Base-by-base conservation (phyloP, 1,284 basidiomycete genomes). In the Cutaneotrichosporon cavernicola region DNA sequence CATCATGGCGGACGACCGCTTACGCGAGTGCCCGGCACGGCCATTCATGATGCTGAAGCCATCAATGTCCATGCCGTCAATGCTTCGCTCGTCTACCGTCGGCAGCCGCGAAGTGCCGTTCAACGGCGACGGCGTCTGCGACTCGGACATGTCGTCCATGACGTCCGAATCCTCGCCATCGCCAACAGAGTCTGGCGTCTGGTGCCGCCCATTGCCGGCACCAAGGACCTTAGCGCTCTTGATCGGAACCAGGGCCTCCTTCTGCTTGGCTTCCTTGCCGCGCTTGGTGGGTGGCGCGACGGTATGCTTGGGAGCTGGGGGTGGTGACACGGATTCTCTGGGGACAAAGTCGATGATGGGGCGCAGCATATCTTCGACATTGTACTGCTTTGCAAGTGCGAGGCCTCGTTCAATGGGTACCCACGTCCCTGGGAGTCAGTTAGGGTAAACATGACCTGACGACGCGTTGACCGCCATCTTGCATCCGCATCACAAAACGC, bases 271-370 rank as follows among this genome's bases (percentile, higher is more conserved):
- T 30, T 76, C 74, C 60, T 76, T 78, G 51, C 75, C 73, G 62
- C 74, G 81, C 85, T 76, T 86, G 82, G 69, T 81, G 78, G 69
- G 85, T 1, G 85, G 81, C 13, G 91, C 88, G 18, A 91, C 91
- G 47, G 94, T 84, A 80, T 99, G 97, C 81, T 99, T 98, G 14
- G 97, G 97, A 22, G 97, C 97, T 36, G 91, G 86, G 22, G 97
- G 97, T 2, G 97, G 97, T 63, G 95, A 97, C 75, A 91, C 91
- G 9, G 90, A 88, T 4, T 90, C 89, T 56, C 55, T 40, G 8
- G 96, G 92, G 62, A 91, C 87, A 77, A 96, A 98, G 76, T 97
- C 93, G 67, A 98, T 92, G 69, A 99, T 92, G 30, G 97, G 92
- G 38, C 91, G 89, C n/a, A 99, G 85, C 16, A 91, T 83, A 30